These are phyloP conservation scores for Pneumocystis sp. DNA, from an alignment of 1,139 yeast genomes.

Conservation along the genomic window DNA sequence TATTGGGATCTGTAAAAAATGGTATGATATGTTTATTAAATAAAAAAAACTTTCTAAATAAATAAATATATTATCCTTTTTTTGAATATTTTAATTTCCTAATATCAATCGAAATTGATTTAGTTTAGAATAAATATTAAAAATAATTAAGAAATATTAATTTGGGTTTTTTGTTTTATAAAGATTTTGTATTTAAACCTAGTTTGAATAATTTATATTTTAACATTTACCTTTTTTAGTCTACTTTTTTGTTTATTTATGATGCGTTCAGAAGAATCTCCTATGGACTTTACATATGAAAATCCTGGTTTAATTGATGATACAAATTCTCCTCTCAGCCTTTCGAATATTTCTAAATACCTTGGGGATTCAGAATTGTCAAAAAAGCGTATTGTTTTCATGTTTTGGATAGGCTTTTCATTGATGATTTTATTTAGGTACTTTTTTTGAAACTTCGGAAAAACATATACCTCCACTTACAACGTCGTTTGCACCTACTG, in stretches of 20 bases:
- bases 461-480: conserved; percentile 3
- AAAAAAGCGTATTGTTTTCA: not conserved
- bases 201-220: not conserved
- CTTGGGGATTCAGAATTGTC: not conserved
- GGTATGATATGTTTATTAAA: not conserved
- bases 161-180: not conserved
- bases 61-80: no score
- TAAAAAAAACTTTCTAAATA: no score
- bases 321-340: conserved; percentile 8
- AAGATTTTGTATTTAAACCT: not conserved
- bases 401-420: not conserved
- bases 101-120: no score
- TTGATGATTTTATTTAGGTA: not conserved
- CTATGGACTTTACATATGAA: conserved; percentile 13
- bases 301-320: conserved; percentile 7
- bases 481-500: conserved; percentile 1
- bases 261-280: conserved; percentile 8
- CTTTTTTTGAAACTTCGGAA: not conserved
- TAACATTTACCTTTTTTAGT: not conserved
- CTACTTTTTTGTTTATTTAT: not conserved
- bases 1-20: not conserved
- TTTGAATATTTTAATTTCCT: not conserved
- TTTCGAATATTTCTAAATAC: conserved; percentile 1
- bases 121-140: no score
- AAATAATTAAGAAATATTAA: not conserved